Percentiles rank a stretch among this genome's conserved stretches.
These are phyloP conservation scores for Ustilago curta DNA, from an alignment of 1,284 basidiomycete genomes.

Conservation along the genomic window DNA sequence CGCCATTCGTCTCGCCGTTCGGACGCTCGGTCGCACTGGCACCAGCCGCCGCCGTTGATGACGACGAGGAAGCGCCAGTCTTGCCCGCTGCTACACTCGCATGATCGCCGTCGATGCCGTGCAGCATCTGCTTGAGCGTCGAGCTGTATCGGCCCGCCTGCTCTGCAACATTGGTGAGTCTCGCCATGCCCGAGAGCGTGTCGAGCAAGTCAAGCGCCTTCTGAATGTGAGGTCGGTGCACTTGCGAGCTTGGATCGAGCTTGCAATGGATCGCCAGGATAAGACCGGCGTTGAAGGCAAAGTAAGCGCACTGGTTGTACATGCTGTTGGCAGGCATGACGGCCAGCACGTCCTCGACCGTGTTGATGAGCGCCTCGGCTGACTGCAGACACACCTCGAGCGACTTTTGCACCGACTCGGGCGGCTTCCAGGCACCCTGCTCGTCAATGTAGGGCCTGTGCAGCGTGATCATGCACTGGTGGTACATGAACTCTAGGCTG, in stretches of 20 bases:
- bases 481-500: conserved; percentile 54
- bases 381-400: conserved; percentile 55
- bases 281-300: conserved; percentile 56
- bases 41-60: conserved; percentile 7
- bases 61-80: conserved; percentile 14
- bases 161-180: conserved; percentile 55
- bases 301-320: conserved; percentile 54
- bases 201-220: conserved; percentile 55
- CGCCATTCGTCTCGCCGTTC: conserved; percentile 16
- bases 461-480: conserved; percentile 54
- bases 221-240: conserved; percentile 56
- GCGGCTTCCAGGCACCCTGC: conserved; percentile 52
- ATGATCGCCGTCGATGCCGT: conserved; percentile 39
- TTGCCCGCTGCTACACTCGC: conserved; percentile 32
- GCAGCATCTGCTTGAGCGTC: conserved; percentile 56
- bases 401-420: conserved; percentile 53
- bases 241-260: conserved; percentile 43
- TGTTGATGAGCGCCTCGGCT: conserved; percentile 52
- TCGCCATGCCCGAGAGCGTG: conserved; percentile 35
- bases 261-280: conserved; percentile 57
- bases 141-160: conserved; percentile 58
- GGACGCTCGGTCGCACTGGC: conserved; percentile 11
- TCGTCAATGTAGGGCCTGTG: conserved; percentile 60
- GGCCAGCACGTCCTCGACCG: conserved; percentile 49
- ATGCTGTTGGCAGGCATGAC: conserved; percentile 42